Percentiles rank a stretch among this genome's conserved stretches.
Evolutionary conservation across 139 green algal species (phyloP).

Genomic region (Ettlia oleoabundans): DNA sequence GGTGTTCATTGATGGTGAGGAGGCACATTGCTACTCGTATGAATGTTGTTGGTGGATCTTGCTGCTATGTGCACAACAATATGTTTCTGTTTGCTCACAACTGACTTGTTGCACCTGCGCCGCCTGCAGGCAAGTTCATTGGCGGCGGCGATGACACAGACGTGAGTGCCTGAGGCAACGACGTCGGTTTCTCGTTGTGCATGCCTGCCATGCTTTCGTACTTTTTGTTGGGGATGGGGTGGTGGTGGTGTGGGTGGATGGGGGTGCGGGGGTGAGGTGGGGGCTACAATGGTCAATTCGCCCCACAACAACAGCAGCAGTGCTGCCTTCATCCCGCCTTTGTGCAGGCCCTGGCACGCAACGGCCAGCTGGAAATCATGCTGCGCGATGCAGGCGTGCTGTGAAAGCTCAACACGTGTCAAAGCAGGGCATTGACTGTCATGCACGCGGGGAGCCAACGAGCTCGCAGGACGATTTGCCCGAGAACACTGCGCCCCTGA

Average conservation of each 20-base stretch:
- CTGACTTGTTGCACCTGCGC: neutral
- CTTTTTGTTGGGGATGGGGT: too few relatives aligned
- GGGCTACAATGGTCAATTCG: neutral
- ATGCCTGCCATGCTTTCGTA: neutral
- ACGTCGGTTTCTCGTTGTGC: too few relatives aligned
- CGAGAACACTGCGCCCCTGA: too few relatives aligned
- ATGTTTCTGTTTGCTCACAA: neutral
- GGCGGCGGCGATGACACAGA: constrained; percentile 54
- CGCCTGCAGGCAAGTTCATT: constrained; percentile 34
- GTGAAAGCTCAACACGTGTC: neutral
- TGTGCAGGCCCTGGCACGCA: constrained; percentile 25
- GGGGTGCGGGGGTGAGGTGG: too few relatives aligned
- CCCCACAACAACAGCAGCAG: neutral
- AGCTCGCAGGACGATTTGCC: too few relatives aligned
- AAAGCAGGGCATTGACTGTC: neutral
- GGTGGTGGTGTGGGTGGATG: too few relatives aligned
- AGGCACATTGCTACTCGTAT: too few relatives aligned
- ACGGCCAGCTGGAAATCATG: constrained; percentile 46
- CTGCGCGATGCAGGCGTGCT: constrained; percentile 37
- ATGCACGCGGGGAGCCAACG: too few relatives aligned
- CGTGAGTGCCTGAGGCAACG: too few relatives aligned
- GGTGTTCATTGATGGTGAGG: constrained; percentile 53
- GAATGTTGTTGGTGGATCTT: neutral
- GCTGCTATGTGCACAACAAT: neutral
- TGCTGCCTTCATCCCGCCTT: neutral